phyloP scores from a whole-genome alignment of 2,329 filamentous ascomycete genomes.

The Penicillium sp. region DNA sequence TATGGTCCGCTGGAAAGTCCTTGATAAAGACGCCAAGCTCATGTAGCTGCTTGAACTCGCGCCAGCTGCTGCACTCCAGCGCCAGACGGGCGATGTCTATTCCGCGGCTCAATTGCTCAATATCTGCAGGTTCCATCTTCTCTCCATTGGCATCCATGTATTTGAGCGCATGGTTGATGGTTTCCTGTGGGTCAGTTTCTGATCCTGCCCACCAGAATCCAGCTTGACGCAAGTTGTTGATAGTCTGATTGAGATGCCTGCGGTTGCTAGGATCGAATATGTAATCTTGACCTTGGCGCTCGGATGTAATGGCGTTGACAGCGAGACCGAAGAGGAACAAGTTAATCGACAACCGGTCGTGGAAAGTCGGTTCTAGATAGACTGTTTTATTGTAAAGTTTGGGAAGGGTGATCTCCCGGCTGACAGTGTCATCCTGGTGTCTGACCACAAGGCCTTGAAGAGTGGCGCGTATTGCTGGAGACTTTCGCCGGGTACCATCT shows the following conservation, averaged over 20 bases:
- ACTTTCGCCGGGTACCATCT: conserved; percentile 48
- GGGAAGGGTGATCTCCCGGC: conserved; percentile 61
- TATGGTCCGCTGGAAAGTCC: conserved; percentile 60
- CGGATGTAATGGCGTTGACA: conserved; percentile 82
- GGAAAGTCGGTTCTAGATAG: conserved; percentile 72
- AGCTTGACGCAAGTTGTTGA: conserved; percentile 74
- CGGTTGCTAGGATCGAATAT: conserved; percentile 76
- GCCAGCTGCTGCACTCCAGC: conserved; percentile 59
- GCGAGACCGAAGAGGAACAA: conserved; percentile 79
- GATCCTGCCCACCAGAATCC: conserved; percentile 85
- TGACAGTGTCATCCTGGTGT: conserved; percentile 67
- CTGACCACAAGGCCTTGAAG: conserved; percentile 78
- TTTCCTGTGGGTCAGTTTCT: conserved; percentile 58
- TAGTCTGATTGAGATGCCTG: conserved; percentile 62
- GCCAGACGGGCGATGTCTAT: conserved; percentile 62
- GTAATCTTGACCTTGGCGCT: conserved; percentile 77
- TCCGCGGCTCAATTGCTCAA: conserved; percentile 56
- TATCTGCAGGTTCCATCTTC: conserved; percentile 58
- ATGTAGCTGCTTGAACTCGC: conserved; percentile 63
- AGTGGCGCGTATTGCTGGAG: conserved; percentile 56
- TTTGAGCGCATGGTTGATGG: conserved; percentile 60
- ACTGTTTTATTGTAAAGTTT: conserved; percentile 67
- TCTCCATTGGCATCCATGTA: conserved; percentile 64
- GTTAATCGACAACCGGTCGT: conserved; percentile 78
- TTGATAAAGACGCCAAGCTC: conserved; percentile 72